Percentiles rank a stretch among this genome's conserved stretches.
phyloP scores from a whole-genome alignment of 805 yeast species.

The Yarrowia bubula region DNA sequence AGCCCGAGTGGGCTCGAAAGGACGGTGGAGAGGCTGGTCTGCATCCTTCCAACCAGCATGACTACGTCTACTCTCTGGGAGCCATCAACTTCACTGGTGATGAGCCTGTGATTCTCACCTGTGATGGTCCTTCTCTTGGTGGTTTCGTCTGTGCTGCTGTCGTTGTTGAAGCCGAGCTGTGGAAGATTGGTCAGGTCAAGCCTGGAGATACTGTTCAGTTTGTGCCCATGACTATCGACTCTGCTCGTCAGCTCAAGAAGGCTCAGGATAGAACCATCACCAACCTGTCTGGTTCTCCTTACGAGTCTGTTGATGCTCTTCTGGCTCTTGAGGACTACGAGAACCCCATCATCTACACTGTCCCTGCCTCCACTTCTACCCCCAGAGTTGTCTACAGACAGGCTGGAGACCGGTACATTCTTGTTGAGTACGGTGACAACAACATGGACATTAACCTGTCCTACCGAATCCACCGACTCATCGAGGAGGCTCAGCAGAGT shows the following conservation, averaged over 20 bases:
- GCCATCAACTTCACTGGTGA: conserved; percentile 98
- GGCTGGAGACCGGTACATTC: conserved; percentile 92
- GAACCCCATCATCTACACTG: conserved; percentile 68
- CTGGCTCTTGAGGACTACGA: conserved; percentile 55
- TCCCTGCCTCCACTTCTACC: conserved; percentile 48
- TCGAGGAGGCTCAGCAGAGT: conserved; percentile 64
- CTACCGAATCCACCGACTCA: conserved; percentile 81
- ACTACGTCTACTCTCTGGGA: conserved; percentile 92
- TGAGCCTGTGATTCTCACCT: conserved; percentile 93
- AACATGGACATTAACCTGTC: conserved; percentile 78
- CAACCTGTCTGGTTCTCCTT: conserved; percentile 40
- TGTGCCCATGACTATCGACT: conserved; percentile 67
- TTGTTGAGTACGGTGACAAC: conserved; percentile 91
- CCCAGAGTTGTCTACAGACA: conserved; percentile 86
- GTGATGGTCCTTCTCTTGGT: conserved; percentile 97
- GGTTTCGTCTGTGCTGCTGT: conserved; percentile 98
- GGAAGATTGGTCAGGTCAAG: conserved; percentile 97
- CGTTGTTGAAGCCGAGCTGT: conserved; percentile 91
- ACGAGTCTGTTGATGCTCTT: conserved; percentile 63
- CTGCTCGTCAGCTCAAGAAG: conserved; percentile 63
- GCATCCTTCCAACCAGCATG: conserved; percentile 98
- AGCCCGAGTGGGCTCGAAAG: conserved; percentile 92
- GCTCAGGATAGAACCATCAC: conserved; percentile 51
- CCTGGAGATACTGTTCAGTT: conserved; percentile 88
- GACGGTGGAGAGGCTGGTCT: conserved; percentile 98